These are phyloP conservation scores for Cyberlindnera bimundalis DNA, from an alignment of 805 yeast genomes.

Conservation along the genomic window DNA sequence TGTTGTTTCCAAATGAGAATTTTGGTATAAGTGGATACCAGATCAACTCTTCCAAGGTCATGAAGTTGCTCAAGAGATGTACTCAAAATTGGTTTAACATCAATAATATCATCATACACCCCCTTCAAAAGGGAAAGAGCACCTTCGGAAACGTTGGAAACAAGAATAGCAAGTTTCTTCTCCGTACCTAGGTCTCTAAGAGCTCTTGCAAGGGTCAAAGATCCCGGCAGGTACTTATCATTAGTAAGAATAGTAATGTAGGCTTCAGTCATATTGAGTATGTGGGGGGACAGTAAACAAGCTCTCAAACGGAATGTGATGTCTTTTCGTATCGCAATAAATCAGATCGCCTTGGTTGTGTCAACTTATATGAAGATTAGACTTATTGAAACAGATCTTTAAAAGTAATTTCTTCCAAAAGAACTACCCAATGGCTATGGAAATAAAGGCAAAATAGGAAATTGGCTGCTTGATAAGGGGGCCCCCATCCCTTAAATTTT, in stretches of 20 bases:
- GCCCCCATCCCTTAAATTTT: neutral
- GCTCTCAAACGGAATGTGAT: too few relatives aligned
- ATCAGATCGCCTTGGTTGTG: too few relatives aligned
- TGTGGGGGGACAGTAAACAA: too few relatives aligned
- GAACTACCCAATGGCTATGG: too few relatives aligned
- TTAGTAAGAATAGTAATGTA: slow-evolving; percentile 45
- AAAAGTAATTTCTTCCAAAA: too few relatives aligned
- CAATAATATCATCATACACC: slow-evolving; percentile 29
- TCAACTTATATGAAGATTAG: too few relatives aligned
- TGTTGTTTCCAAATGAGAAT: slow-evolving; percentile 44
- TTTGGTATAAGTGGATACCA: slow-evolving; percentile 46
- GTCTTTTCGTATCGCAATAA: too few relatives aligned
- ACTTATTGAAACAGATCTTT: too few relatives aligned
- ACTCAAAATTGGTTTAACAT: slow-evolving; percentile 24
- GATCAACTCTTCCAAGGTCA: slow-evolving; percentile 45
- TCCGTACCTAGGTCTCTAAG: slow-evolving; percentile 24
- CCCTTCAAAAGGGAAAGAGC: slow-evolving; percentile 9
- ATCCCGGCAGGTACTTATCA: slow-evolving; percentile 51
- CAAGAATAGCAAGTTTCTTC: slow-evolving; percentile 15
- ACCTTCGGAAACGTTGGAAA: slow-evolving; percentile 26
- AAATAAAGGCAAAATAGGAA: too few relatives aligned
- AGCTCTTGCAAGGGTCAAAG: slow-evolving; percentile 43
- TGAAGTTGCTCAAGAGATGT: slow-evolving; percentile 24
- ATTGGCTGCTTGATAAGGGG: slow-evolving; percentile 1
- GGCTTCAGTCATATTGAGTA: slow-evolving; percentile 27